A percentile compares a stretch with the other conserved stretches of the same genome.
Conservation (phyloP, 441 rosid genomes). For the Daphne laureola region DNA sequence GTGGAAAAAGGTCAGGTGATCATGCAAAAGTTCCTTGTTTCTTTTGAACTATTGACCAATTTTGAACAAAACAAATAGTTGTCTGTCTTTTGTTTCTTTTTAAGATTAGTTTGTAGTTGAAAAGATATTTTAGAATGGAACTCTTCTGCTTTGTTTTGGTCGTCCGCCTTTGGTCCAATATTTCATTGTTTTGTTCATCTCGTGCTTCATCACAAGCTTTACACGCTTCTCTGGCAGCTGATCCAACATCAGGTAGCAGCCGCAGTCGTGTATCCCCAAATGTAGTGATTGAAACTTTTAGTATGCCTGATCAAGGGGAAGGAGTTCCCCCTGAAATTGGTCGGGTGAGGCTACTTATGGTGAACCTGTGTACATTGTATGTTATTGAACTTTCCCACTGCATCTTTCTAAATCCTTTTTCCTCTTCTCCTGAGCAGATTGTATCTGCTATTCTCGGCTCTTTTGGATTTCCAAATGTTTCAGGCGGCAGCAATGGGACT, state of each 20-base stretch:
- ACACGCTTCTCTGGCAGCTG: constrained; percentile 21
- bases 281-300: constrained; percentile 60
- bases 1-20: too few species aligned
- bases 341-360: constrained; percentile 39
- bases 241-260: constrained; percentile 34
- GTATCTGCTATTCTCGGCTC: constrained; percentile 75
- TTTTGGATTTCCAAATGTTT: constrained; percentile 45
- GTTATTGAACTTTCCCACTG: constrained; percentile 3
- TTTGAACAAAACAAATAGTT: too few species aligned
- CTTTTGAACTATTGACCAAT: too few species aligned
- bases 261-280: constrained; percentile 33
- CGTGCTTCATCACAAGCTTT: not conserved
- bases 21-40: too few species aligned
- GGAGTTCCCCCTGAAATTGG: constrained; percentile 65
- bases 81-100: too few species aligned
- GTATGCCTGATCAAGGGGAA: constrained; percentile 64
- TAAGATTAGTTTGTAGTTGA: too few species aligned
- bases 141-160: too few species aligned
- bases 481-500: constrained; percentile 36
- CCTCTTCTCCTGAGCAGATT: constrained; percentile 35
- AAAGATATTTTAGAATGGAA: too few species aligned
- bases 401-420: constrained; percentile 3
- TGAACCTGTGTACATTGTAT: constrained; percentile 9
- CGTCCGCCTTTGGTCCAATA: too few species aligned
- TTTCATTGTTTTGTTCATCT: not conserved